phyloP scores from a whole-genome alignment of 2,329 filamentous ascomycete species.

The Verticillium isaacii region DNA sequence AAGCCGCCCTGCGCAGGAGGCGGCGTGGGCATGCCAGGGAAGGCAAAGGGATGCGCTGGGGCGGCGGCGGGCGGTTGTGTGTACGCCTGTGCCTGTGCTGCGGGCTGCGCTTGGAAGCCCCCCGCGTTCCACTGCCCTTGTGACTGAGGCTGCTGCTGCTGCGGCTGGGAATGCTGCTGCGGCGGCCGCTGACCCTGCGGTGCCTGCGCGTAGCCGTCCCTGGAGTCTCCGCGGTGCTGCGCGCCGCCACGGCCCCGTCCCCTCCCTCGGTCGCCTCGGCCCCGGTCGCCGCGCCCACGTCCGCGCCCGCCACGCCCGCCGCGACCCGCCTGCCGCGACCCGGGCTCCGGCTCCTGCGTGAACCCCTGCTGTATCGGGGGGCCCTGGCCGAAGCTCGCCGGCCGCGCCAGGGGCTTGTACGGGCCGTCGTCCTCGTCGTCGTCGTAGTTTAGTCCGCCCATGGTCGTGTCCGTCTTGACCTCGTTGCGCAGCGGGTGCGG shows the following conservation, averaged over 20 bases:
- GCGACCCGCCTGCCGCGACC: constrained; percentile 22
- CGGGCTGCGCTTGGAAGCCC: neutral
- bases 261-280: constrained; percentile 32
- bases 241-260: constrained; percentile 29
- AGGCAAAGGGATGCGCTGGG: constrained; percentile 32
- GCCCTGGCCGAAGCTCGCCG: constrained; percentile 54
- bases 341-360: constrained; percentile 30
- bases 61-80: neutral
- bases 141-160: constrained; percentile 15
- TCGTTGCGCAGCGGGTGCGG: constrained; percentile 37
- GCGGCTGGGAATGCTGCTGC: constrained; percentile 25
- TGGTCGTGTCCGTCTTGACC: constrained; percentile 24
- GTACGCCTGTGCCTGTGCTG: neutral
- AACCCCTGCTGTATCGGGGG: constrained; percentile 41
- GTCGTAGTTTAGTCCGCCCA: constrained; percentile 57
- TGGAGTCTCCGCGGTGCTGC: constrained; percentile 23
- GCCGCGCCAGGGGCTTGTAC: constrained; percentile 68
- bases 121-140: constrained; percentile 4
- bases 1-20: constrained; percentile 22
- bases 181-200: constrained; percentile 18
- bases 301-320: constrained; percentile 43
- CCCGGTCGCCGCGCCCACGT: constrained; percentile 27
- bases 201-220: constrained; percentile 34
- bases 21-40: constrained; percentile 33
- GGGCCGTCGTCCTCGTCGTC: constrained; percentile 63